A percentile compares a stretch with the other conserved stretches of the same genome.
These are phyloP conservation scores for Xylariaceae sp. DNA, from an alignment of 2,329 filamentous ascomycete genomes.

Conservation along the genomic window DNA sequence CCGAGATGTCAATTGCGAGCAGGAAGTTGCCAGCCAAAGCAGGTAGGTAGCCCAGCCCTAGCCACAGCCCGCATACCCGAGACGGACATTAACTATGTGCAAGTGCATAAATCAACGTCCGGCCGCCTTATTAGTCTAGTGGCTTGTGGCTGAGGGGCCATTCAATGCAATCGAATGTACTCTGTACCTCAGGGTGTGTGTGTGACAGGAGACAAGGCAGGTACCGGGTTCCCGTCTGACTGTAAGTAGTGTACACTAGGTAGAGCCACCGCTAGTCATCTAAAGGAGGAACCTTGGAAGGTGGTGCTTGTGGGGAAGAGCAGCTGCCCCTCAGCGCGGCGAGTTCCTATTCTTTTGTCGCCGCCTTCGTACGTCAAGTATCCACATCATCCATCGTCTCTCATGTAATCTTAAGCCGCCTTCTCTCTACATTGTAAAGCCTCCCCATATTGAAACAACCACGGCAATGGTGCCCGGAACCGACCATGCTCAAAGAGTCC, in stretches of 20 bases:
- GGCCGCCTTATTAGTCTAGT: not conserved
- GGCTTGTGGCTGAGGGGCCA: not conserved
- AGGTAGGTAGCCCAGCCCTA: not conserved
- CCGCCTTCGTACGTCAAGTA: no score
- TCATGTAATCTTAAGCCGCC: not conserved
- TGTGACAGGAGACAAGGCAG: no score
- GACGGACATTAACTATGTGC: not conserved
- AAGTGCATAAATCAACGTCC: not conserved
- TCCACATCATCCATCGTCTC: not conserved
- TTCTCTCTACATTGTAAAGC: not conserved
- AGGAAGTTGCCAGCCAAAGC: not conserved
- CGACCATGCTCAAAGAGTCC: slow-evolving; percentile 33
- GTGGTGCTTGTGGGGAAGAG: no score
- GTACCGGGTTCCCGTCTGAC: no score
- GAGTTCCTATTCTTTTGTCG: no score
- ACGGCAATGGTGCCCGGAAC: slow-evolving; percentile 15
- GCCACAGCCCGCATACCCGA: not conserved
- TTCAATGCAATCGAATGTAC: no score
- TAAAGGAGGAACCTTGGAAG: no score
- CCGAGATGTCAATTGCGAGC: not conserved
- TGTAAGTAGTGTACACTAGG: no score
- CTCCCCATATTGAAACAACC: not conserved
- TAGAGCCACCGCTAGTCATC: no score
- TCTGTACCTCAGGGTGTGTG: no score
- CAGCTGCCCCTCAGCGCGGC: no score